phyloP scores from a whole-genome alignment of 2,329 filamentous ascomycete genomes.

The Apiospora kogelbergensis region DNA sequence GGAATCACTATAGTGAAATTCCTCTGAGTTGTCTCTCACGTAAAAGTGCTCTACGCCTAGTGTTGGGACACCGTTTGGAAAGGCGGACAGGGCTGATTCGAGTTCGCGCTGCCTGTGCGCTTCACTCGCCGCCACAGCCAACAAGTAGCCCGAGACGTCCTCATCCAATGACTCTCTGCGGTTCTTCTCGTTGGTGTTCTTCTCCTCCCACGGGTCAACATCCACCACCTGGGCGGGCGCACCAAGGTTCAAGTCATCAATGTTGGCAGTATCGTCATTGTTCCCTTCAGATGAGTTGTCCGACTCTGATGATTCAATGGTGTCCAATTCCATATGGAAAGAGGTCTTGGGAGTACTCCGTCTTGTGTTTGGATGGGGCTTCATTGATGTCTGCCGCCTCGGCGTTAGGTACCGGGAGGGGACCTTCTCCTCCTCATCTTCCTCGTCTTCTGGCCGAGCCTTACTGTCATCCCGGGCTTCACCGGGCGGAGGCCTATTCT shows the following conservation, averaged over 20 bases:
- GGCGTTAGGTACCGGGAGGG: constrained; percentile 37
- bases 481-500: constrained; percentile 26
- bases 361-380: constrained; percentile 40
- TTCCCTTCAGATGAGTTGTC: constrained; percentile 30
- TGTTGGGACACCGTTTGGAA: constrained; percentile 68
- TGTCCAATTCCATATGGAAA: constrained; percentile 41
- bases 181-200: constrained; percentile 18
- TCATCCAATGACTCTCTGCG: constrained; percentile 74
- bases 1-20: constrained; percentile 40
- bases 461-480: constrained; percentile 20
- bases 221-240: neutral
- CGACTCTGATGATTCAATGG: constrained; percentile 44
- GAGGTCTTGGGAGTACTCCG: constrained; percentile 38
- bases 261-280: constrained; percentile 22
- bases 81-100: constrained; percentile 74
- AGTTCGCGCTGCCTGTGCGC: constrained; percentile 73
- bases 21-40: constrained; percentile 63
- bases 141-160: constrained; percentile 71
- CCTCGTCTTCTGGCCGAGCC: constrained; percentile 29
- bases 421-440: constrained; percentile 28
- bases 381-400: constrained; percentile 39
- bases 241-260: constrained; percentile 13
- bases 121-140: constrained; percentile 77
- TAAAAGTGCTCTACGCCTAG: constrained; percentile 72
- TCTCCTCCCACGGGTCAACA: constrained; percentile 13